A percentile compares a stretch with the other conserved stretches of the same genome.
These are phyloP conservation scores for Tricholoma flavovirens DNA, from an alignment of 768 basidiomycete species.

Conservation along the genomic window DNA sequence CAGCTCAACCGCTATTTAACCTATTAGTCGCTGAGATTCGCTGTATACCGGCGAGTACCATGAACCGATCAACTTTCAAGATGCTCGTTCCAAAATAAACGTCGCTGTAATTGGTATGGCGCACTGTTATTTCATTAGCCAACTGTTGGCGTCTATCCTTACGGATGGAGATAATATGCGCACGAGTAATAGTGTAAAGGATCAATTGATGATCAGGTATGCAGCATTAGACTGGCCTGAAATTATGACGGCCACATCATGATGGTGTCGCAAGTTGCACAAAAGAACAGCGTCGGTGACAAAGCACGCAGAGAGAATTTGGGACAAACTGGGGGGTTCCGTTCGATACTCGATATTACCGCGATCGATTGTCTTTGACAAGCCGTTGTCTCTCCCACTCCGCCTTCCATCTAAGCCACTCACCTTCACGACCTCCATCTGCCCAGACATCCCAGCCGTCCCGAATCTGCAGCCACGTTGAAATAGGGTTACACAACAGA, in stretches of 20 bases:
- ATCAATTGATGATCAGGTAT: neutral
- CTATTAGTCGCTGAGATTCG: too few species aligned
- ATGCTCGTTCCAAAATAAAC: too few species aligned
- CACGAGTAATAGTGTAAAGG: too few species aligned
- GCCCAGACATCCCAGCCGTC: conserved; percentile 81
- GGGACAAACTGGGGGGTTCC: neutral
- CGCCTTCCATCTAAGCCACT: conserved; percentile 63
- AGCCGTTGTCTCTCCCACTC: conserved; percentile 42
- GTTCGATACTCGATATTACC: conserved; percentile 3
- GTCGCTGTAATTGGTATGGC: neutral
- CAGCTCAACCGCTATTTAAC: too few species aligned
- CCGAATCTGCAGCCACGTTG: conserved; percentile 61
- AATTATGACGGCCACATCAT: neutral
- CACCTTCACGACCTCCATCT: conserved; percentile 70
- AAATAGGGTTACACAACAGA: conserved; percentile 52
- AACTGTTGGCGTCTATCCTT: neutral
- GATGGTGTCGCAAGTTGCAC: neutral
- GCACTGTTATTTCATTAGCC: neutral
- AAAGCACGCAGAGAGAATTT: too few species aligned
- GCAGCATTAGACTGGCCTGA: neutral
- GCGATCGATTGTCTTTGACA: conserved; percentile 16
- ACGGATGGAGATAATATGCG: neutral
- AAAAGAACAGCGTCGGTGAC: neutral
- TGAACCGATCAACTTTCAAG: too few species aligned
- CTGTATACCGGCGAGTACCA: too few species aligned